Conservation (phyloP, 805 yeast species). For the Danielozyma ontarioensis region DNA sequence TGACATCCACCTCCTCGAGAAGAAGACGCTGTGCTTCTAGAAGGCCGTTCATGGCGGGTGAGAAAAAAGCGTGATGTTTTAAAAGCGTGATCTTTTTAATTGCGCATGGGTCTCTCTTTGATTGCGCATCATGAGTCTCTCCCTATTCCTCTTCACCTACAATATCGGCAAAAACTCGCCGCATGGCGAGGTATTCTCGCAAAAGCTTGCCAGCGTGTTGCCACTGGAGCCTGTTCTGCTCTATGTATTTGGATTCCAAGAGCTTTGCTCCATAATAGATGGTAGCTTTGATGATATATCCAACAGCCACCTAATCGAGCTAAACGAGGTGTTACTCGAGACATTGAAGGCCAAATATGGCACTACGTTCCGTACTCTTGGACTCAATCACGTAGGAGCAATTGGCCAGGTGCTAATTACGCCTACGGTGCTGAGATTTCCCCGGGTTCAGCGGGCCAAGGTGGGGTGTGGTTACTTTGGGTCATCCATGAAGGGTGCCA, state of each 20-base stretch:
- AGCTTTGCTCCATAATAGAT: slow-evolving; percentile 51
- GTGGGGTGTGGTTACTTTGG: slow-evolving; percentile 52
- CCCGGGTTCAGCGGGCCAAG: slow-evolving; percentile 20
- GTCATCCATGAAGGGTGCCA: slow-evolving; percentile 74
- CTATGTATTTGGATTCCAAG: slow-evolving; percentile 64
- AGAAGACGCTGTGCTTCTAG: slow-evolving; percentile 31
- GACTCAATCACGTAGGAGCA: slow-evolving; percentile 49
- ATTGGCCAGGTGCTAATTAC: slow-evolving; percentile 50
- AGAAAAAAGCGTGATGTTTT: no score
- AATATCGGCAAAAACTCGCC: slow-evolving; percentile 51
- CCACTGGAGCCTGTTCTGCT: slow-evolving; percentile 38
- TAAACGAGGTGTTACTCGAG: slow-evolving; percentile 30
- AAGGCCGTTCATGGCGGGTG: slow-evolving; percentile 23
- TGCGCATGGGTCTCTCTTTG: no score
- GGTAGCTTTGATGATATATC: slow-evolving; percentile 42
- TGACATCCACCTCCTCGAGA: slow-evolving; percentile 63
- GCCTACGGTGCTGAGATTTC: slow-evolving; percentile 32
- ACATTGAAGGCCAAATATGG: slow-evolving; percentile 32
- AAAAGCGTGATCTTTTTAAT: no score
- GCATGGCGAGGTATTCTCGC: slow-evolving; percentile 22
- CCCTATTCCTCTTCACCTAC: slow-evolving; percentile 41
- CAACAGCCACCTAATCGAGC: slow-evolving; percentile 26
- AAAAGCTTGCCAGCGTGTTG: slow-evolving; percentile 19
- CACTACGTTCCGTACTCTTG: slow-evolving; percentile 36
- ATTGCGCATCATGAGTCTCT: slow-evolving; percentile 5